phyloP scores from a whole-genome alignment of 176 grass and related monocot genomes.

The Ampelocalamus luodianensis region DNA sequence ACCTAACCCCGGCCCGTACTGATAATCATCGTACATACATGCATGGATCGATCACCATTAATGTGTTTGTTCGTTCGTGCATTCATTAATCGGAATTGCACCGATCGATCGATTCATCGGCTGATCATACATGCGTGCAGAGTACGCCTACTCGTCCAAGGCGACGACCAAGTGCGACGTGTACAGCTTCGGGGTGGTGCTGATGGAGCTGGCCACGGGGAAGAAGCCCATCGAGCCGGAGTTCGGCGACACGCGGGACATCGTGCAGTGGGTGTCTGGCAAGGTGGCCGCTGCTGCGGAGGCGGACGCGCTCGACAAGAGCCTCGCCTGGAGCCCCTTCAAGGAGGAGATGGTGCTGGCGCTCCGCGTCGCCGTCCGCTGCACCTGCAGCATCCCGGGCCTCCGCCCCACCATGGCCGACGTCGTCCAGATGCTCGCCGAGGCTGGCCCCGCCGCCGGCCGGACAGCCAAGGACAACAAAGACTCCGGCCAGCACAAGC shows the following conservation, averaged over 20 bases:
- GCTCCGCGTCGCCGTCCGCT: constrained; percentile 71
- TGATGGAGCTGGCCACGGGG: constrained; percentile 76
- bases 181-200: constrained; percentile 91
- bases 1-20: background rate
- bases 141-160: constrained; percentile 93
- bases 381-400: constrained; percentile 71
- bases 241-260: constrained; percentile 85
- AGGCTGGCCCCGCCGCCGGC: constrained; percentile 46
- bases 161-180: constrained; percentile 93
- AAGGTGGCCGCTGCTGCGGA: constrained; percentile 60
- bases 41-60: too few relatives aligned
- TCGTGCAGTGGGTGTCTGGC: constrained; percentile 82
- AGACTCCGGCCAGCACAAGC: constrained; percentile 23
- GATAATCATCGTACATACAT: background rate
- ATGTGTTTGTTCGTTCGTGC: too few relatives aligned
- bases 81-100: background rate
- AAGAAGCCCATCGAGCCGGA: constrained; percentile 95
- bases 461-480: constrained; percentile 43
- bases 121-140: constrained; percentile 22
- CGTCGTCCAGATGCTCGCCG: constrained; percentile 86
- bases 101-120: background rate
- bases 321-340: constrained; percentile 65
- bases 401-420: constrained; percentile 92
- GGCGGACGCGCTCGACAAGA: constrained; percentile 66
- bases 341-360: constrained; percentile 89